phyloP scores from a whole-genome alignment of 1,284 basidiomycete genomes.

The Anthracocystis walkeri region DNA sequence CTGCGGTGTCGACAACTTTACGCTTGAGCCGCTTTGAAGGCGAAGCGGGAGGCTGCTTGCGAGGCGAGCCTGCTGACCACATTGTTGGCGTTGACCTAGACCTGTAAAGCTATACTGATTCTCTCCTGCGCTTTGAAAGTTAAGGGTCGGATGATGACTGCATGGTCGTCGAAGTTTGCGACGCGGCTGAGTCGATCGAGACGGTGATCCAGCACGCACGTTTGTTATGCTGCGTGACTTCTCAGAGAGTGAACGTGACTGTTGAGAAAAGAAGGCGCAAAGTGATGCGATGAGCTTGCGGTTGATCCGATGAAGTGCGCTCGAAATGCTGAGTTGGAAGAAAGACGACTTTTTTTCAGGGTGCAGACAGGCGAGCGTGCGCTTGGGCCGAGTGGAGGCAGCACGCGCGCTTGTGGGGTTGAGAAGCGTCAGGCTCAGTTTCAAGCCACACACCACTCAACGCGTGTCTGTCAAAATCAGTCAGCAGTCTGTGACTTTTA shows the following conservation, averaged over 20 bases:
- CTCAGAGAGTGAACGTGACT: too few relatives aligned
- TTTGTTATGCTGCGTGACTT: too few relatives aligned
- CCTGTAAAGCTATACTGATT: too few relatives aligned
- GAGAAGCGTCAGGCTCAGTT: neutral
- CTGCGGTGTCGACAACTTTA: conserved; percentile 6
- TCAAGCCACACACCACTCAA: neutral
- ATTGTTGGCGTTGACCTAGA: conserved; percentile 8
- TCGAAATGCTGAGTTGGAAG: neutral
- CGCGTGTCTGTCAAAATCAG: neutral
- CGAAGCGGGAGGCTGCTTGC: conserved; percentile 11
- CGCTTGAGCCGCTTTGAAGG: conserved; percentile 25
- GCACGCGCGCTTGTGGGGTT: neutral
- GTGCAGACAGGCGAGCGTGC: neutral
- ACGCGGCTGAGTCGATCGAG: conserved; percentile 3
- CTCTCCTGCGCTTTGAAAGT: neutral
- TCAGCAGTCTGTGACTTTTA: neutral
- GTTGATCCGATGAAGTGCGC: conserved; percentile 1
- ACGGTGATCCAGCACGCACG: neutral
- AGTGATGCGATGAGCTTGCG: neutral
- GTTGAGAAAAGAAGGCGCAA: neutral
- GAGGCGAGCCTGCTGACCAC: conserved; percentile 19
- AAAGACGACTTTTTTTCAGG: neutral
- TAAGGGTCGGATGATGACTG: neutral
- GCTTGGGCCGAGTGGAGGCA: conserved; percentile 16
- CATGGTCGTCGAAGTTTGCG: conserved; percentile 11